These are phyloP conservation scores for Apiospora kogelbergensis DNA, from an alignment of 2,329 filamentous ascomycete genomes.

Conservation along the genomic window DNA sequence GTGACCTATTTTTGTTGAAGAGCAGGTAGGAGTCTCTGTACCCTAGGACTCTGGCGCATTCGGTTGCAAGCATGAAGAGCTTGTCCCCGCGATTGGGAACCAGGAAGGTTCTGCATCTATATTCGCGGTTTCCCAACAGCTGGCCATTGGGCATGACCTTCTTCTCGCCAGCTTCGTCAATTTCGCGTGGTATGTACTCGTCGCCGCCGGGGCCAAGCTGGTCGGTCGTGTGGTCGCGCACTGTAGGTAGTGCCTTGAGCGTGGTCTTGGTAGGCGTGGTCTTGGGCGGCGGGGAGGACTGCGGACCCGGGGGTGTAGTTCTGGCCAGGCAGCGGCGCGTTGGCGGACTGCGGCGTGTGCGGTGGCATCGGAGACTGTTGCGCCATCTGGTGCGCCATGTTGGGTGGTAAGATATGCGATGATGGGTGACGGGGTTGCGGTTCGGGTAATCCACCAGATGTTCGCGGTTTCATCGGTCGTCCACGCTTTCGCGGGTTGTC, in stretches of 20 bases:
- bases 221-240: constrained; percentile 95
- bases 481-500: constrained; percentile 57
- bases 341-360: constrained; percentile 55
- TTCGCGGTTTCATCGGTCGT: constrained; percentile 62
- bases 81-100: constrained; percentile 90
- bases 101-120: constrained; percentile 89
- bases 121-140: constrained; percentile 79
- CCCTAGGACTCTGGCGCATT: constrained; percentile 89
- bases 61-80: constrained; percentile 97
- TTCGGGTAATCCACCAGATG: constrained; percentile 52
- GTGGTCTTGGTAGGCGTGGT: constrained; percentile 79
- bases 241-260: constrained; percentile 91
- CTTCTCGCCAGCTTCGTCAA: constrained; percentile 89
- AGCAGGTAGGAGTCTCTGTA: constrained; percentile 97
- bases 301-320: constrained; percentile 40
- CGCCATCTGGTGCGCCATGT: constrained; percentile 41
- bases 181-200: constrained; percentile 92
- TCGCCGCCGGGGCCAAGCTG: constrained; percentile 87
- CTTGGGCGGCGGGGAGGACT: constrained; percentile 69
- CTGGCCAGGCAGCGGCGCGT: constrained; percentile 44
- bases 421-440: constrained; percentile 33
- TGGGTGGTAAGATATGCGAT: constrained; percentile 45
- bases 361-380: constrained; percentile 40
- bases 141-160: constrained; percentile 87
- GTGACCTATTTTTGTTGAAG: constrained; percentile 96